Evolutionary conservation across 257 asterid species (phyloP).

Genomic region (Rehmannia glutinosa): DNA sequence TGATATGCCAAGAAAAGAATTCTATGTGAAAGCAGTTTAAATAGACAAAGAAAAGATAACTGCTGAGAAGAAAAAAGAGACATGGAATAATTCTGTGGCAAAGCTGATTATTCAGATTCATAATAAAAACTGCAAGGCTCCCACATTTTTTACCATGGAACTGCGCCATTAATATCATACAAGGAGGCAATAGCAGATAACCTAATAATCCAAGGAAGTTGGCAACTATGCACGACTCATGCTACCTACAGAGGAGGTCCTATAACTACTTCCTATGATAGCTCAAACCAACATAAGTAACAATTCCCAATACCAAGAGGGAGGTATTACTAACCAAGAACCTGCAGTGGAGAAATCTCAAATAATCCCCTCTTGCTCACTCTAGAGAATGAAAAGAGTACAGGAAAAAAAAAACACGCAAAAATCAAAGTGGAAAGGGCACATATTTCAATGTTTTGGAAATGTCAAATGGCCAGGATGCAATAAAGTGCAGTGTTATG

Average conservation of each 20-base stretch:
- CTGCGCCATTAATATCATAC: not conserved
- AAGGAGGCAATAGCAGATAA: conserved; percentile 5
- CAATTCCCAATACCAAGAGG: not conserved
- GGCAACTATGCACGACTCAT: not conserved
- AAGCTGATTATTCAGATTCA: not conserved
- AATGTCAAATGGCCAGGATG: not conserved
- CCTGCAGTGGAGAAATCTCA: not conserved
- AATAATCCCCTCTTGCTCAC: not conserved
- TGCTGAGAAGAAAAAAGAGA: not conserved
- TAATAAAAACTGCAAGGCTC: not conserved
- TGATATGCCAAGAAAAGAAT: not conserved
- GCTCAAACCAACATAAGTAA: not conserved
- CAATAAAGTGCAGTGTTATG: not conserved
- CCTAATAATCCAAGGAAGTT: not conserved
- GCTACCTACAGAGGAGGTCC: not conserved
- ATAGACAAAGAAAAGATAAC: not conserved
- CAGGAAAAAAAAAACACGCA: not conserved
- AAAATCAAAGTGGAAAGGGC: not conserved
- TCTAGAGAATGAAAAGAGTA: not conserved
- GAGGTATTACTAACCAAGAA: not conserved
- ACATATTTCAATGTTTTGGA: too few species aligned
- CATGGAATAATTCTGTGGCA: not conserved
- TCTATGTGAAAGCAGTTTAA: not conserved
- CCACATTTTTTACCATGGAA: not conserved
- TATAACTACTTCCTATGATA: not conserved